These are phyloP conservation scores for Wallacemonas rigidus DNA, from an alignment of 208 protist species.

Conservation along the genomic window DNA sequence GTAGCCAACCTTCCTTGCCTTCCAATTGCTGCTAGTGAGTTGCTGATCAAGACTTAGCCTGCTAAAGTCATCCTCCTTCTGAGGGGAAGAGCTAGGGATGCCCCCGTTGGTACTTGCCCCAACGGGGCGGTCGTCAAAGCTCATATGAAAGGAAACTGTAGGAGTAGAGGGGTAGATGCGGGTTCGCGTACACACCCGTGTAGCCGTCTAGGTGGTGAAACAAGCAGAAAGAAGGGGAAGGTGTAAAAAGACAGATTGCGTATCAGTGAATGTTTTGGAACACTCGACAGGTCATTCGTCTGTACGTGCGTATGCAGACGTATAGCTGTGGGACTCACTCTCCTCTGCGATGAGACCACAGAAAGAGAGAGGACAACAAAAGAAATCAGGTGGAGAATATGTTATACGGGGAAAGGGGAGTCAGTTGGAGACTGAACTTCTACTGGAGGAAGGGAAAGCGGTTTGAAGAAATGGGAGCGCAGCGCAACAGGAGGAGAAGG, in stretches of 20 bases:
- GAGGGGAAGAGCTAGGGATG: constrained; percentile 1
- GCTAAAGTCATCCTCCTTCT: constrained; percentile 54
- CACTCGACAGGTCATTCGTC: too few relatives aligned
- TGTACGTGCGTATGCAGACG: too few relatives aligned
- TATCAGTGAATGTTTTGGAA: too few relatives aligned
- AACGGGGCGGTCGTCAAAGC: constrained; percentile 47
- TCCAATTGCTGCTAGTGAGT: constrained; percentile 74
- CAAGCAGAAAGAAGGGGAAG: constrained; percentile 16
- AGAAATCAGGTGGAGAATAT: too few relatives aligned
- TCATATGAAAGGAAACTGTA: constrained; percentile 24
- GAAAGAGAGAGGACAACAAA: too few relatives aligned
- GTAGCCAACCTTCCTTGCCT: constrained; percentile 69
- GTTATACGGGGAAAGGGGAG: too few relatives aligned
- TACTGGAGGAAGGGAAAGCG: too few relatives aligned
- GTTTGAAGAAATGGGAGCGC: too few relatives aligned
- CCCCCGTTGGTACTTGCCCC: constrained; percentile 23
- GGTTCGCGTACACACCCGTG: background rate
- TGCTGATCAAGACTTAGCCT: constrained; percentile 44
- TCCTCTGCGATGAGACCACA: too few relatives aligned
- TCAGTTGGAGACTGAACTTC: too few relatives aligned
- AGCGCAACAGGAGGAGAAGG: too few relatives aligned
- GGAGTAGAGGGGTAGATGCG: background rate
- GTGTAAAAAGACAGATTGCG: background rate
- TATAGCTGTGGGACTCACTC: too few relatives aligned
- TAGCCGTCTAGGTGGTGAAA: background rate